Base-by-base conservation (phyloP, 495 filamentous ascomycete genomes). In the Daldinia loculata region DNA sequence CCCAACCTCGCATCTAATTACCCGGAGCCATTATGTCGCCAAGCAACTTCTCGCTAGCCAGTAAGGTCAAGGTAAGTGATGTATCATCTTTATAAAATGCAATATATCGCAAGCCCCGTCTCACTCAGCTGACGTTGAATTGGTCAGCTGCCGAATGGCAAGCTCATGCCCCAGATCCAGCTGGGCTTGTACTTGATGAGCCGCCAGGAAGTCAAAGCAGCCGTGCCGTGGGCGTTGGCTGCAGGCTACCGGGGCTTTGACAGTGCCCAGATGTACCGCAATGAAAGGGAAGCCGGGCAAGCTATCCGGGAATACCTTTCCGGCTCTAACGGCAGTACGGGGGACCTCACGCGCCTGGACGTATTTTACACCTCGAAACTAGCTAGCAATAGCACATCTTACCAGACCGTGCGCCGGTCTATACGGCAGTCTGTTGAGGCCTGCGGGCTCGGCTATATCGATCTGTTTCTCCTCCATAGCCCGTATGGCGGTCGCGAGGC, bases 281-380 rank as follows among this genome's bases (percentile, higher is more conserved):
- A 92, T 63, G 90, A 92, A 71, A 74, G 72, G 38, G 84, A 89
- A 51, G 84, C 86, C 27, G 90, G 89, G 17, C 70, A 76, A 17
- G 85, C 89, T 6, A 90, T 92, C 69, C 69, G 69, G 5, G 70
- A 76, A 3, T 90, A 81, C 69, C 74, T 91, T 2, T 66, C 81
- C 15, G 75, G 72, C 32, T 68, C 72, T 3, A 72, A 71, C 1
- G 52, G 45, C 0, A 85, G 87, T 43, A 78, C 72, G 2, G 67
- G 79, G 2, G 76, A 73, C 11, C 75, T 90, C 12, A 80, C 81
- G 27, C 83, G 90, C 9, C 81, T 86, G 22, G 84, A 91, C 67
- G 80, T 92, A 64, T 88, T 88, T 75, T 92, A 88, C 77, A 93
- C 91, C 1, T 86, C 86, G 50, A 93, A 93, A 75, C 79, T 92